A percentile compares a stretch with the other conserved stretches of the same genome.
phyloP scores from a whole-genome alignment of 2,329 filamentous ascomycete genomes.

The Colletotrichum aenigma region DNA sequence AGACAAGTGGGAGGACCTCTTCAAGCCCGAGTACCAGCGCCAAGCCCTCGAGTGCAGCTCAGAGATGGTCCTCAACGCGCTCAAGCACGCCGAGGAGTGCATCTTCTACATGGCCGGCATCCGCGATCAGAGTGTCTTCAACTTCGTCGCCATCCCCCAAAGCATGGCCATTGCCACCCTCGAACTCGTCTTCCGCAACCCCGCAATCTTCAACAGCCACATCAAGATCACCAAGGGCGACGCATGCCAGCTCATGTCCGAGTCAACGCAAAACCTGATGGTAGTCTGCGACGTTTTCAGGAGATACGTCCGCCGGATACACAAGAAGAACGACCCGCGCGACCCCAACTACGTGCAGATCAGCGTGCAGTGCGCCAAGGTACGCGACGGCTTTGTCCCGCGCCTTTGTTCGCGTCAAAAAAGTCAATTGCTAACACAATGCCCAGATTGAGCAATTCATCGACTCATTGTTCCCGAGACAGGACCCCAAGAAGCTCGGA shows the following conservation, averaged over 20 bases:
- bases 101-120: slow-evolving; percentile 97
- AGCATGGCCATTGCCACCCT: slow-evolving; percentile 96
- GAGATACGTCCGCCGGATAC: slow-evolving; percentile 78
- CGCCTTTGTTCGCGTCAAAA: background rate
- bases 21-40: slow-evolving; percentile 78
- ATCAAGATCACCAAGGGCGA: slow-evolving; percentile 97
- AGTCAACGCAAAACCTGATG: slow-evolving; percentile 89
- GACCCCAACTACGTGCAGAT: slow-evolving; percentile 94
- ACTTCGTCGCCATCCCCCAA: slow-evolving; percentile 97
- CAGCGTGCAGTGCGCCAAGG: slow-evolving; percentile 87
- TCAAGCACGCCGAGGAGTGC: slow-evolving; percentile 88
- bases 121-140: slow-evolving; percentile 96
- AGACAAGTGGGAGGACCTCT: slow-evolving; percentile 85
- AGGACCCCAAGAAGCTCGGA: slow-evolving; percentile 69
- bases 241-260: slow-evolving; percentile 88
- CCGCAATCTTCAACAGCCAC: slow-evolving; percentile 81
- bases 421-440: slow-evolving; percentile 18
- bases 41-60: slow-evolving; percentile 85
- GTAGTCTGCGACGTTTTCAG: slow-evolving; percentile 84
- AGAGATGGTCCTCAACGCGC: slow-evolving; percentile 91
- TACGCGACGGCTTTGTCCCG: slow-evolving; percentile 37
- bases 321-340: slow-evolving; percentile 90
- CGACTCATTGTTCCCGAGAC: slow-evolving; percentile 87
- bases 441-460: slow-evolving; percentile 90
- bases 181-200: slow-evolving; percentile 91